Evolutionary conservation across 805 yeast species (phyloP).

Genomic region (Kodamaea fukazawae): DNA sequence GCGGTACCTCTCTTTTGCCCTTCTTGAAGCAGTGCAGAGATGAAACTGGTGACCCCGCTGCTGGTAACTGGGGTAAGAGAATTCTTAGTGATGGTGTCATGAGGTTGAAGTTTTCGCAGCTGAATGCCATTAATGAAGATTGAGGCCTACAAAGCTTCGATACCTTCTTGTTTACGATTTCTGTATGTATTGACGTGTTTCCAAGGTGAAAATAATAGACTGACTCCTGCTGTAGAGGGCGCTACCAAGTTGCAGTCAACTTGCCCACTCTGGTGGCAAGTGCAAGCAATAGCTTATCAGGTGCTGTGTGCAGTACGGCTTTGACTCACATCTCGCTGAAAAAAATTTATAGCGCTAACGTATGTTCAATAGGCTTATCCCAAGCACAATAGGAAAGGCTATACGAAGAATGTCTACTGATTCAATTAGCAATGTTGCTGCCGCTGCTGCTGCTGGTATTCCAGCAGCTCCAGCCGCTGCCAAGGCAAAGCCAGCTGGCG

Average conservation of each 20-base stretch:
- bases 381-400: conserved; percentile 6
- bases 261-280: no score
- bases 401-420: conserved; percentile 18
- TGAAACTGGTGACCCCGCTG: conserved; percentile 92
- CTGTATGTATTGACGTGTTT: no score
- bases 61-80: conserved; percentile 87
- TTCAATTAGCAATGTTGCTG: conserved; percentile 8
- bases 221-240: no score
- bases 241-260: no score
- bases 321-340: not conserved
- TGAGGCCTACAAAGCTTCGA: no score
- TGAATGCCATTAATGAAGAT: conserved; percentile 43
- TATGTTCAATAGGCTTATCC: conserved; percentile 9
- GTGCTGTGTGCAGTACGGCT: not conserved
- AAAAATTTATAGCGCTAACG: not conserved
- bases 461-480: conserved; percentile 17
- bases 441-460: conserved; percentile 11
- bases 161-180: no score
- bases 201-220: no score
- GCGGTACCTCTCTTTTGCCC: conserved; percentile 89
- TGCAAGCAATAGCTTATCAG: not conserved
- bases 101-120: conserved; percentile 38
- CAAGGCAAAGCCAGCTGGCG: conserved; percentile 5
- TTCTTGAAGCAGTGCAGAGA: conserved; percentile 94
- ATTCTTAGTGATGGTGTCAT: conserved; percentile 56